Percentiles rank a stretch among this genome's conserved stretches.
These are phyloP conservation scores for Hypoxylon rickii DNA, from an alignment of 495 filamentous ascomycete species.

Conservation along the genomic window DNA sequence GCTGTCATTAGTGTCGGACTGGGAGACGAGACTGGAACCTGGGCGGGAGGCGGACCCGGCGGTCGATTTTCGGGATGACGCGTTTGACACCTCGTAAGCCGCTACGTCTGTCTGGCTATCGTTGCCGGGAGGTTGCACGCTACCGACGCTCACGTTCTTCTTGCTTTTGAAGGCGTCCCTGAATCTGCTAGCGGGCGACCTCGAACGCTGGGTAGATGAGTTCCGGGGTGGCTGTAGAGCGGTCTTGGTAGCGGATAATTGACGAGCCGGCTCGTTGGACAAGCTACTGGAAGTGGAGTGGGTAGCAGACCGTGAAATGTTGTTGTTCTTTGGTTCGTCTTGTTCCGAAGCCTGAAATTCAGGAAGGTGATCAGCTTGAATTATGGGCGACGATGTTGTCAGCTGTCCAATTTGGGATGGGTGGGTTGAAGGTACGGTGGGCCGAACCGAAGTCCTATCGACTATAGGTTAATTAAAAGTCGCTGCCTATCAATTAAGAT, in stretches of 20 bases:
- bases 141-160: constrained; percentile 28
- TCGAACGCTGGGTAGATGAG: constrained; percentile 45
- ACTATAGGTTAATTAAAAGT: too few relatives aligned
- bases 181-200: constrained; percentile 52
- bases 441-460: constrained; percentile 24
- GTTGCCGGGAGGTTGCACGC: constrained; percentile 13
- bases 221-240: constrained; percentile 41
- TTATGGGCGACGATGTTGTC: constrained; percentile 80
- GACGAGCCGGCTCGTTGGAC: constrained; percentile 29
- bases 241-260: constrained; percentile 36
- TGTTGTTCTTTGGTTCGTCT: constrained; percentile 27
- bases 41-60: constrained; percentile 18
- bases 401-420: constrained; percentile 79
- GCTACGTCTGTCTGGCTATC: constrained; percentile 23
- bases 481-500: too few relatives aligned
- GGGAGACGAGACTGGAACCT: constrained; percentile 22
- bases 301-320: constrained; percentile 31
- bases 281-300: constrained; percentile 19
- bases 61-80: constrained; percentile 19
- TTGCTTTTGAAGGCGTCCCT: constrained; percentile 51
- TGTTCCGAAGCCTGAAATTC: constrained; percentile 38
- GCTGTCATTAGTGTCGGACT: constrained; percentile 29
- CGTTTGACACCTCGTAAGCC: constrained; percentile 28
- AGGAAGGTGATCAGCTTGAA: constrained; percentile 60
- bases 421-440: constrained; percentile 67